Percentiles rank a stretch among this genome's conserved stretches.
Evolutionary conservation across 352 stramenopile species (phyloP).

Genomic region (Pythium folliculosum): DNA sequence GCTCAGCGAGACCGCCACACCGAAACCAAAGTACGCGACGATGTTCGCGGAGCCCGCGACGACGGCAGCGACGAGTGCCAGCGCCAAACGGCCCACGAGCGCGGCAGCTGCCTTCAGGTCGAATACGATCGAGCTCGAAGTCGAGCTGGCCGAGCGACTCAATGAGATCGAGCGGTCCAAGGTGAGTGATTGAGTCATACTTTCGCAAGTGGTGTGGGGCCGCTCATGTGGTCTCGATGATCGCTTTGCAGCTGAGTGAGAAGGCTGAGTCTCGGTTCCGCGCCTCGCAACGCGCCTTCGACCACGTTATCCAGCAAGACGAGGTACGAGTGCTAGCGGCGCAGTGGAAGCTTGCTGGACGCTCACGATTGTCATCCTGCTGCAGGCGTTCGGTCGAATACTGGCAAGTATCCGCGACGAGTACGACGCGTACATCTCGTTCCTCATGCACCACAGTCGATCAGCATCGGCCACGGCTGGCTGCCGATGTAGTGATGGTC

Average conservation of each 20-base stretch:
- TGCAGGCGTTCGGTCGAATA: conserved; percentile 52
- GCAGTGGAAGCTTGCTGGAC: too few relatives aligned
- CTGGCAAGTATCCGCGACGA: conserved; percentile 64
- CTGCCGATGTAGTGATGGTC: conserved; percentile 4
- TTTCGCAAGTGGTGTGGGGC: not conserved
- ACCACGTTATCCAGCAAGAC: conserved; percentile 59
- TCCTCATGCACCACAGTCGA: conserved; percentile 28
- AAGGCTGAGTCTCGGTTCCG: conserved; percentile 50
- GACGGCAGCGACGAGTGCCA: not conserved
- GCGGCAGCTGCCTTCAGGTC: conserved; percentile 45
- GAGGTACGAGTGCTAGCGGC: conserved; percentile 33
- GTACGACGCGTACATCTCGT: conserved; percentile 54
- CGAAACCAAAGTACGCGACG: conserved; percentile 17
- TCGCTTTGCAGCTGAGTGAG: conserved; percentile 45
- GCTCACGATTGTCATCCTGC: not conserved
- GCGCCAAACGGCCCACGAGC: conserved; percentile 13
- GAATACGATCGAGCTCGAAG: conserved; percentile 52
- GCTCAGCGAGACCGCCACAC: not conserved
- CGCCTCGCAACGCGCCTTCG: conserved; percentile 52
- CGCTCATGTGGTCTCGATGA: not conserved
- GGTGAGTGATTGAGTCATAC: conserved; percentile 23
- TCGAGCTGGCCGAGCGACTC: conserved; percentile 61
- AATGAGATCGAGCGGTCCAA: conserved; percentile 72
- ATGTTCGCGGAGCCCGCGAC: conserved; percentile 23
- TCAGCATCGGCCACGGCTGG: not conserved